phyloP scores from a whole-genome alignment of 331 rosid genomes.

The Rosa hybrid region DNA sequence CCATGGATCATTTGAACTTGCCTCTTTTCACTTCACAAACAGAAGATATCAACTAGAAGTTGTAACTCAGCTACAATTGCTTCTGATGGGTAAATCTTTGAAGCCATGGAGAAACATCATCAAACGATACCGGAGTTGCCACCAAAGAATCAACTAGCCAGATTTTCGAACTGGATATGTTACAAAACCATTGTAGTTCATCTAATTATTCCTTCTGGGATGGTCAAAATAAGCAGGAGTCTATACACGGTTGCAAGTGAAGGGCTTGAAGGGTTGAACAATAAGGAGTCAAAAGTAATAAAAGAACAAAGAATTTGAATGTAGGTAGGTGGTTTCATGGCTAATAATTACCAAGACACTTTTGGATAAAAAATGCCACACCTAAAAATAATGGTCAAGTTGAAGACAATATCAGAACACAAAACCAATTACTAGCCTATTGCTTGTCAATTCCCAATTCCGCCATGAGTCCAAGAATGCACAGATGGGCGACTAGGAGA shows the following conservation, averaged over 20 bases:
- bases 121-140: neutral
- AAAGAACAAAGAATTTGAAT: neutral
- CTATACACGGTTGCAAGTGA: neutral
- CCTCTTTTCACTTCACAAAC: neutral
- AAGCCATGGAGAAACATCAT: neutral
- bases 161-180: neutral
- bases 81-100: neutral
- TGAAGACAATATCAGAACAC: neutral
- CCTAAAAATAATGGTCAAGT: neutral
- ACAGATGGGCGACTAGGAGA: neutral
- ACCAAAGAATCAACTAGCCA: neutral
- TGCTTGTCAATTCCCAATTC: neutral
- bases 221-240: neutral
- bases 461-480: neutral
- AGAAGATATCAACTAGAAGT: neutral
- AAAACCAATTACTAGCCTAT: neutral
- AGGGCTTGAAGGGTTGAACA: neutral
- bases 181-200: neutral
- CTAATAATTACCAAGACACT: neutral
- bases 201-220: neutral
- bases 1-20: neutral
- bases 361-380: neutral
- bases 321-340: neutral
- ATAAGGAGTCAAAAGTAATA: neutral
- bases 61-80: neutral